Evolutionary conservation across 345 rosid species (phyloP), one percentile per base, ranked within the genome.

Genomic region (Nephelium lappaceum): DNA sequence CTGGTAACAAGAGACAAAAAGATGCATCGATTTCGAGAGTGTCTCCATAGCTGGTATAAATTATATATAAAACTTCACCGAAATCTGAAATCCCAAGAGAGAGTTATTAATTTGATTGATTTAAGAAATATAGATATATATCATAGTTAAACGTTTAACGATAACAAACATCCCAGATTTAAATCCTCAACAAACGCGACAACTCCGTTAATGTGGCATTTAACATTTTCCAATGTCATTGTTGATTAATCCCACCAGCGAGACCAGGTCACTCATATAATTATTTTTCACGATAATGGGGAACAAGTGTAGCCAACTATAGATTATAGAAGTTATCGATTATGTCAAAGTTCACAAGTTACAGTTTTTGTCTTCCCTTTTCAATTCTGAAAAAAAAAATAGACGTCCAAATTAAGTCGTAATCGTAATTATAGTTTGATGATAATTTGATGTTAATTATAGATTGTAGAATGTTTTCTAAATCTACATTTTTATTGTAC

Each of bases 21-120:
- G 58, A 53, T 51, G 76, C 77, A 65, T 23, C 71, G 62, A 47
- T 64, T 78, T 62, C 77, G 11, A 78, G 72, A 73, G 57, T 78
- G 81, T 78, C 81, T 39, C 77, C 55, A 41, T 19, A 58, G 53
- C 21, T 10, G 27, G 25, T 49, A 43, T 55, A 67, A 78, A 73
- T 8, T 16, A 15, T 23, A 6, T 4, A 14, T 41, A 38, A 38
- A 38, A 72, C 36, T 55, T 57, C 49, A 36, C 75, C 12, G 64
- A 8, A 36, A 72, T 72, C 55, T 72, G 14, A 11, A 60, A 73
- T 58, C 67, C 67, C 67, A 58, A 73, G 23, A 27, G 36, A 71
- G 74, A 58, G 62, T 58, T 31, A 31, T 31, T 31, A 39, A n/a
- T 49, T n/a, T 21, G 8, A 21, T 53, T 49, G 14, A 15, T 53